Conservation (phyloP, 331 rosid species). For the Rosa hybrid region DNA sequence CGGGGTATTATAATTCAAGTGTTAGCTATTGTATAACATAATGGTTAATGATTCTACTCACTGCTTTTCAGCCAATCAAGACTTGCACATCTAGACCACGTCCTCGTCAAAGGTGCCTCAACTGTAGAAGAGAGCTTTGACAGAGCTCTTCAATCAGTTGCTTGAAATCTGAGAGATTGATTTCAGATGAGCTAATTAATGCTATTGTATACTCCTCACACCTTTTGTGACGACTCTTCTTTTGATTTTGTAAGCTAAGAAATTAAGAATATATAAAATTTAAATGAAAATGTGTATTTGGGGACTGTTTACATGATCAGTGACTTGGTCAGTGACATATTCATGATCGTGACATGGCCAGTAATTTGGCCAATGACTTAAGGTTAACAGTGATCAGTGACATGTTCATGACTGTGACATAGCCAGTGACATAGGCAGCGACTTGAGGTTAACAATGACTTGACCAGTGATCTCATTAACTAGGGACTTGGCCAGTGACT, state of each 20-base stretch:
- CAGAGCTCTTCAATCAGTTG: constrained; percentile 76
- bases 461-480: no score
- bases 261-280: constrained; percentile 7
- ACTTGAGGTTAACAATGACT: no score
- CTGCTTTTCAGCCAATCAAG: constrained; percentile 83
- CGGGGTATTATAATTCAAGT: background rate
- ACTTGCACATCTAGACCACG: constrained; percentile 84
- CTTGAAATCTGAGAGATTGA: constrained; percentile 37
- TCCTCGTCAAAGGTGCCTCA: constrained; percentile 69
- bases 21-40: background rate
- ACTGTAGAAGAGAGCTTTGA: constrained; percentile 86
- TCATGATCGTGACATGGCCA: no score
- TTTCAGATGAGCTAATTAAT: constrained; percentile 33
- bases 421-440: no score
- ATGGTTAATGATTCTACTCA: constrained; percentile 4
- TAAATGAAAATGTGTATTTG: constrained; percentile 30
- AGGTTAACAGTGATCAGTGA: no score
- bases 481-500: no score
- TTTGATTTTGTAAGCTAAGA: constrained; percentile 31
- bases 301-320: background rate
- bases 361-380: no score
- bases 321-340: no score
- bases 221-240: constrained; percentile 25
- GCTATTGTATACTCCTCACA: constrained; percentile 21
- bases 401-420: no score